Base-by-base conservation (phyloP, 805 yeast genomes). In the Lipomyces starkeyi region DNA sequence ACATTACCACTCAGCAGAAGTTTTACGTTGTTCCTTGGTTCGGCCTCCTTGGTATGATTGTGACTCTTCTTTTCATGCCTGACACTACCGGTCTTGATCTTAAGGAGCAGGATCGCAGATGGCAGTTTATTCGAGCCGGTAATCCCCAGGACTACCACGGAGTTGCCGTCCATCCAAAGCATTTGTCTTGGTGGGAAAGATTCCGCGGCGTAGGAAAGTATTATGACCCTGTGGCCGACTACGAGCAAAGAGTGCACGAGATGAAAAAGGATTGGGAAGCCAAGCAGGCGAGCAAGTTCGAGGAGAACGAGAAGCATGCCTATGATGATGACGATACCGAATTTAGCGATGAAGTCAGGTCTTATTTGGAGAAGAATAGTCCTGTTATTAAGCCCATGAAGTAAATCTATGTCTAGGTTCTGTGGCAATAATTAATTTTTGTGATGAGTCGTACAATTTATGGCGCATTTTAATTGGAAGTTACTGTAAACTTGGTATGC, bases 11-110 rank as follows among this genome's bases (percentile, higher is more conserved):
- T 56, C 79, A 77, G 73, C 73, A 76, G 64, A 75, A 74, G 71
- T 79, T 78, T 77, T 74, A 76, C 75, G 66, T 79, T 67, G 81
- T 78, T 27, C 80, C 81, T 11, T 79, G 81, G 81, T 78, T 78
- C 69, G 81, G 81, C 58, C 74, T 79, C 2, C 76, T 74, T 5
- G 81, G 81, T 64, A 76, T 79, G 79, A 34, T 78, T 4, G 52
- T 77, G 52, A 78, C 80, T 59, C 53, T 74, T 35, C 17, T 77
- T 61, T 79, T 76, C 74, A 22, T 79, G 73, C 81, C 81, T 13
- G 81, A 79, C 63, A 76, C 75, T 60, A 79, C 81, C 55, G 81
- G 80, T 59, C 74, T 79, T 7, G 81, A 79, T 61, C 73, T 79
- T 54, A 74, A 71, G 54, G 80, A 78, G 70, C 81, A 77, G 69